phyloP scores from a whole-genome alignment of 495 filamentous ascomycete species.

The Penicillium egyptiacum region DNA sequence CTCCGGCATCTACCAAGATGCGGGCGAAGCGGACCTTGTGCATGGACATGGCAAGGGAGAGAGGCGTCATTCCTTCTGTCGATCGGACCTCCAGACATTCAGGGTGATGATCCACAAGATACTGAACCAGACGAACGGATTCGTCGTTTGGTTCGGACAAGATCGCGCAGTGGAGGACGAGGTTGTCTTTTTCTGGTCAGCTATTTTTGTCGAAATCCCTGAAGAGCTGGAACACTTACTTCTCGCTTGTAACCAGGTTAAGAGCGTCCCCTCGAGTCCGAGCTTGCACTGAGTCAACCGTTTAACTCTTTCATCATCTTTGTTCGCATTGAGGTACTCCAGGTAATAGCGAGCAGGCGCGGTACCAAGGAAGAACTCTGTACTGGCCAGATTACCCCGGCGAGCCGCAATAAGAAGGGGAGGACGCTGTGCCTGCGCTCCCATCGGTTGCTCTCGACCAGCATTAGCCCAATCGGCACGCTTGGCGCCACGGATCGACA shows the following conservation, averaged over 20 bases:
- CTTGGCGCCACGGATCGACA: constrained; percentile 72
- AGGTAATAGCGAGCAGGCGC: constrained; percentile 60
- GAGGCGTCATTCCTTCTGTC: constrained; percentile 61
- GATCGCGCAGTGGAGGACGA: constrained; percentile 67
- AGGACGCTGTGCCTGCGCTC: constrained; percentile 31
- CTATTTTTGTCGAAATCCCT: not conserved
- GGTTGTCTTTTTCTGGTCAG: constrained; percentile 44
- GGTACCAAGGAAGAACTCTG: constrained; percentile 71
- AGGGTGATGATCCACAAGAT: constrained; percentile 58
- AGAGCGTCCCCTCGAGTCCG: constrained; percentile 59
- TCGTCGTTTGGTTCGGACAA: constrained; percentile 41
- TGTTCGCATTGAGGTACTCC: constrained; percentile 59
- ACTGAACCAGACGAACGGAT: constrained; percentile 55
- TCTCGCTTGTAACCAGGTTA: constrained; percentile 58
- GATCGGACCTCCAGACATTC: constrained; percentile 59
- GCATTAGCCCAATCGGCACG: constrained; percentile 60
- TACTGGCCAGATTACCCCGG: constrained; percentile 55
- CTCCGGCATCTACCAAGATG: constrained; percentile 61
- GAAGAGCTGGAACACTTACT: constrained; percentile 31
- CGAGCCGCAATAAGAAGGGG: constrained; percentile 61
- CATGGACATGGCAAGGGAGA: constrained; percentile 56
- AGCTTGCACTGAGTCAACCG: constrained; percentile 39
- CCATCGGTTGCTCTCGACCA: constrained; percentile 38
- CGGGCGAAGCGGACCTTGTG: constrained; percentile 54
- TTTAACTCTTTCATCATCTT: constrained; percentile 53